Evolutionary conservation across 305 asterid species (phyloP), one percentile per base, ranked within the genome.

Genomic region (Fraxinus xanthoxyloides): DNA sequence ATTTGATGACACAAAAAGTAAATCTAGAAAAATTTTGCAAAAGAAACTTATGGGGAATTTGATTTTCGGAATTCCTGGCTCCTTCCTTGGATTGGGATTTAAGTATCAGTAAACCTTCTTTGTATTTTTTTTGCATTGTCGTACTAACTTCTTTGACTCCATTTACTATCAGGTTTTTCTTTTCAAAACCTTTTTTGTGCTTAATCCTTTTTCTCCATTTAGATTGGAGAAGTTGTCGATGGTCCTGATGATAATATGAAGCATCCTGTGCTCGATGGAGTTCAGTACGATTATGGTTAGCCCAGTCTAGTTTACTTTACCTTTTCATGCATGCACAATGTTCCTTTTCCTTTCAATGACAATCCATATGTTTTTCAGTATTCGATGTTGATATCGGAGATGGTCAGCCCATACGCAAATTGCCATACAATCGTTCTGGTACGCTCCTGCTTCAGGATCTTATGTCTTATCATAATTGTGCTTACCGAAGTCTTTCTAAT

Each of bases 321-420:
- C 73, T 85, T 88, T 82, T 77, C 78, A 21, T 76, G 72, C 46
- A 59, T 85, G 43, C 83, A 35, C 30, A 77, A 72, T 83, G 72
- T 75, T 59, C 82, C 32, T 30, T 51, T 72, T 81, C 75, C 36
- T 78, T 82, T 77, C 35, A 85, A 15, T 89, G 80, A 84, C 87
- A 43, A 77, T 63, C 76, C 70, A 34, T 81, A 74, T 87, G 77
- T 51, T 78, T 43, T 82, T 79, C 93, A 96, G 99, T 96, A 65
- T 96, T 96, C 79, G 99, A 96, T 88, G 99, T 94, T 73, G 99
- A 96, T 87, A 94, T 96, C 89, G 98, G 97, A 85, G 99, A 96
- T 88, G 99, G 99, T 83, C 98, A 91, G 83, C 98, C 98, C 80
- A 79, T 90, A 17, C 99, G 99, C 43, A 96, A 93, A 89, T 85